phyloP scores from a whole-genome alignment of 2,329 filamentous ascomycete species.

The Fusarium sp. region DNA sequence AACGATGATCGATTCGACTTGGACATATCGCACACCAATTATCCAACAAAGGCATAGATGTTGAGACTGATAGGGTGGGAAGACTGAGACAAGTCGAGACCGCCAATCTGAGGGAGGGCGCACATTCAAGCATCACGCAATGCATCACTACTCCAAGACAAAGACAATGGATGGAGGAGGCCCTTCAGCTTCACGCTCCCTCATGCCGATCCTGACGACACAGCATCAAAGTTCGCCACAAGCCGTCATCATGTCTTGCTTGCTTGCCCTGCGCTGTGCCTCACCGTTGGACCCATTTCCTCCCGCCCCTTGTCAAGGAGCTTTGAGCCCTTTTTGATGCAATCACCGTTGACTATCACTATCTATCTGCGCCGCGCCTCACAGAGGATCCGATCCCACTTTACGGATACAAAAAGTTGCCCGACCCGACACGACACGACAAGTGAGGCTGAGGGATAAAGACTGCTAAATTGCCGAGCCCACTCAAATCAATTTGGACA shows the following conservation, averaged over 20 bases:
- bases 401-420: neutral
- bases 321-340: neutral
- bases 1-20: conserved; percentile 4
- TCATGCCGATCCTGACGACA: conserved; percentile 34
- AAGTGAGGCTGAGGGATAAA: conserved; percentile 33
- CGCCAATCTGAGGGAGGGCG: conserved; percentile 14
- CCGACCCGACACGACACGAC: conserved; percentile 4
- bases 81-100: conserved; percentile 20
- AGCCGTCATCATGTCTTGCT: conserved; percentile 22
- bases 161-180: neutral
- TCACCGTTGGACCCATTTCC: conserved; percentile 17
- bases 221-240: conserved; percentile 19
- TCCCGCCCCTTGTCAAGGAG: conserved; percentile 28
- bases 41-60: neutral
- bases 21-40: neutral
- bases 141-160: neutral
- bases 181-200: neutral
- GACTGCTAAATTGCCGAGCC: neutral
- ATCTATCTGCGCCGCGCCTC: neutral
- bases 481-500: conserved; percentile 15
- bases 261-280: conserved; percentile 7
- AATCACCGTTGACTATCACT: conserved; percentile 2
- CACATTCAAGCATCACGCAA: conserved; percentile 5
- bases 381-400: conserved; percentile 3
- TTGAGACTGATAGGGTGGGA: conserved; percentile 10